These are phyloP conservation scores for Monilinia fructigena DNA, from an alignment of 2,329 filamentous ascomycete species.

Conservation along the genomic window DNA sequence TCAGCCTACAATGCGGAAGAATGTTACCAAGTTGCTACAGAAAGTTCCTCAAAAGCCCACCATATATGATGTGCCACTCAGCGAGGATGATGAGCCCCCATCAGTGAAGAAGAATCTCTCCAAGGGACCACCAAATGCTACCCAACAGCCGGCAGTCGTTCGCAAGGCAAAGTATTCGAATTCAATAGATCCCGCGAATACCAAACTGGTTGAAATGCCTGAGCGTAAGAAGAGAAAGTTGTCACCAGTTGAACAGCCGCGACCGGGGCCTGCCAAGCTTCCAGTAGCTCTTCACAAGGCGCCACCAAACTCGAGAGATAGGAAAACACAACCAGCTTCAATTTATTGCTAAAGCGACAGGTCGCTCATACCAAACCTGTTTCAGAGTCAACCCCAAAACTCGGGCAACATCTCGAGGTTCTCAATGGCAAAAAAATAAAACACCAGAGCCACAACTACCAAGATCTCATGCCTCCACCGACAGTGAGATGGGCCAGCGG, in stretches of 20 bases:
- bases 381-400: neutral
- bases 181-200: neutral
- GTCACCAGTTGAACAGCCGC: conserved; percentile 27
- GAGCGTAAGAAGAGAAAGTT: conserved; percentile 37
- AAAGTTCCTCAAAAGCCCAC: conserved; percentile 16
- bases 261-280: conserved; percentile 18
- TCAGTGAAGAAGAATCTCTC: conserved; percentile 16
- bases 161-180: neutral
- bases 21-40: conserved; percentile 25
- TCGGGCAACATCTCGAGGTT: neutral
- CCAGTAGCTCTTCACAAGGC: conserved; percentile 24
- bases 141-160: neutral
- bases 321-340: neutral
- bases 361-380: neutral
- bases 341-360: neutral
- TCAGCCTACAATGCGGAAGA: conserved; percentile 22
- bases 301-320: conserved; percentile 14
- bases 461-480: neutral
- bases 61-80: conserved; percentile 12
- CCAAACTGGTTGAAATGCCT: conserved; percentile 17
- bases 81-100: conserved; percentile 2
- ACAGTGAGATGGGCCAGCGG: neutral
- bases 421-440: neutral
- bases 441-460: neutral
- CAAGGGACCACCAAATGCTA: conserved; percentile 16